Percentiles rank a stretch among this genome's conserved stretches.
Conservation (phyloP, 2,329 filamentous ascomycete genomes). For the Colletotrichum zoysiae region DNA sequence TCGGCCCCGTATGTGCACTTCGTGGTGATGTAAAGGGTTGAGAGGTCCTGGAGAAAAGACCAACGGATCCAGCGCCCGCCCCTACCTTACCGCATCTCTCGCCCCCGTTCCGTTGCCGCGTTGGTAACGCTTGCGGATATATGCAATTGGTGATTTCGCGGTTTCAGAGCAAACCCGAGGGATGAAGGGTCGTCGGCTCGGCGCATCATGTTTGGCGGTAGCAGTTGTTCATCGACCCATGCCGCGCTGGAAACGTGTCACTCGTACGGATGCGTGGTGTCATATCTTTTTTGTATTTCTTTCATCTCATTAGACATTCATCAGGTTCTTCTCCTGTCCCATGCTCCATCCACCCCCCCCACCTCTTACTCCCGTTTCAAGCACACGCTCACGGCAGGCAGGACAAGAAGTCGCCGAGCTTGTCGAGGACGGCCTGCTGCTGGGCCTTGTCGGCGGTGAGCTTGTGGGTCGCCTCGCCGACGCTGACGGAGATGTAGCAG, state of each 20-base stretch:
- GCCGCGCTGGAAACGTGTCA: not conserved
- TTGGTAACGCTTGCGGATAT: no score
- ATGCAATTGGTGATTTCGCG: no score
- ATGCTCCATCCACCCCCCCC: no score
- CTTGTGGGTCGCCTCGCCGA: constrained; percentile 67
- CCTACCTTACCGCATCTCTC: no score
- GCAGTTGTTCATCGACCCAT: not conserved
- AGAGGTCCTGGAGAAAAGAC: no score
- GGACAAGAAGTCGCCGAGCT: constrained; percentile 60
- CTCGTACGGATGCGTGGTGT: not conserved
- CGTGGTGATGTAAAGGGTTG: no score
- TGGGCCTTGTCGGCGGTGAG: constrained; percentile 64
- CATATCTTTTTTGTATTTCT: not conserved
- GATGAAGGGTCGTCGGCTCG: no score
- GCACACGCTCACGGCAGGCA: constrained; percentile 54
- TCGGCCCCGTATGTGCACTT: no score
- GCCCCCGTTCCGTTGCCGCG: no score
- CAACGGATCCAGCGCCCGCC: no score
- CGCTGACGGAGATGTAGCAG: constrained; percentile 74
- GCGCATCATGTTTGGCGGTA: not conserved
- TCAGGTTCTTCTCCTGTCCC: not conserved
- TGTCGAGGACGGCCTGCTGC: constrained; percentile 65
- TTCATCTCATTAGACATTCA: not conserved
- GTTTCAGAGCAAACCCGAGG: no score
- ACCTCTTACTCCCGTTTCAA: fast-evolving